Conservation (phyloP, 148 eudicot genomes). For the Beta vulgaris region DNA sequence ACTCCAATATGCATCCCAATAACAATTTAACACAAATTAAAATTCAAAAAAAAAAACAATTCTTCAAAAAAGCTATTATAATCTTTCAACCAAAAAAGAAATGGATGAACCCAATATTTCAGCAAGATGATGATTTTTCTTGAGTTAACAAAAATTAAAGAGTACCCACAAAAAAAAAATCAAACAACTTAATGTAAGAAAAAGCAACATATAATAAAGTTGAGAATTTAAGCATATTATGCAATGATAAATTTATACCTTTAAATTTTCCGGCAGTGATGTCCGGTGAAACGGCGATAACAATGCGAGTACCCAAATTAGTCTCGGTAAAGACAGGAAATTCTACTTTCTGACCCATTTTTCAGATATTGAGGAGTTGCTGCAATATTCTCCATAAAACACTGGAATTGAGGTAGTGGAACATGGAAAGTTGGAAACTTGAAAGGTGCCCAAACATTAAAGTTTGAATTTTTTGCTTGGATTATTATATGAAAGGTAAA, state of each 20-base stretch:
- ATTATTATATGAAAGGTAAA: too few relatives aligned
- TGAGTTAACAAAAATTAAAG: not conserved
- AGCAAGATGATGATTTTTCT: not conserved
- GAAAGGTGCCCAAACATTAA: too few relatives aligned
- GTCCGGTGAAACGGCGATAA: conserved; percentile 35
- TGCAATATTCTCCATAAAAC: not conserved
- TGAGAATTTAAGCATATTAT: not conserved
- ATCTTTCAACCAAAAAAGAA: not conserved
- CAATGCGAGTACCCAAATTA: conserved; percentile 57
- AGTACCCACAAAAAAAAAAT: not conserved
- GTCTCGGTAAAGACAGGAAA: conserved; percentile 50
- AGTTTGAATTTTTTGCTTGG: too few relatives aligned
- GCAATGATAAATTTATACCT: conserved; percentile 30
- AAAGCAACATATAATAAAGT: not conserved
- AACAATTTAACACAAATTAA: not conserved
- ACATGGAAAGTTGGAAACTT: too few relatives aligned
- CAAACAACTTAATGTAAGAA: not conserved
- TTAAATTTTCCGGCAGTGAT: conserved; percentile 39
- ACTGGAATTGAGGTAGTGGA: not conserved
- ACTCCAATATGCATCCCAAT: not conserved
- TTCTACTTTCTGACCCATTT: conserved; percentile 25
- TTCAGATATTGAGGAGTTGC: not conserved
- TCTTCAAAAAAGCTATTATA: not conserved
- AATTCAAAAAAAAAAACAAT: not conserved
- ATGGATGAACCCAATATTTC: not conserved